Conservation (phyloP, 768 basidiomycete species). For the Russula foetens region DNA sequence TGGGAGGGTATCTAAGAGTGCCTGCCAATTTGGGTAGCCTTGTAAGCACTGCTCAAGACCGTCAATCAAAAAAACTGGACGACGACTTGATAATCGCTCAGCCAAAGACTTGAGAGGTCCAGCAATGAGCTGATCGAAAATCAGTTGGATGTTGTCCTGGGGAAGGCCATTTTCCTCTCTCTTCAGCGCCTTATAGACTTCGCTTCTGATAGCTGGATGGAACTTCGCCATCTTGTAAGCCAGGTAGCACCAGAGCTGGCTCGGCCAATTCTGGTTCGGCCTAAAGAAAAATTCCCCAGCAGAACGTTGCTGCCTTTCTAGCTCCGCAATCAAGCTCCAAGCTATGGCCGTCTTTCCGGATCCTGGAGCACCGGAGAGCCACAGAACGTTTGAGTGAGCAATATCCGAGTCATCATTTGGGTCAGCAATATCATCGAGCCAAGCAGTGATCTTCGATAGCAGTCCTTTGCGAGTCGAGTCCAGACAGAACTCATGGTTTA, state of each 20-base stretch:
- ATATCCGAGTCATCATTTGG: constrained; percentile 12
- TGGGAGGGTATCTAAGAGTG: not conserved
- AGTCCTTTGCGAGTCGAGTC: not conserved
- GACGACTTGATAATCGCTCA: not conserved
- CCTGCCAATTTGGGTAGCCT: not conserved
- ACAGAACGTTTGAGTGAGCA: constrained; percentile 5
- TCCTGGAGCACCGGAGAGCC: constrained; percentile 16
- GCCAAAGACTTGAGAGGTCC: not conserved
- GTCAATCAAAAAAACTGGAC: constrained; percentile 10
- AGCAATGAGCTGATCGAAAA: not conserved
- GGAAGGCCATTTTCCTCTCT: not conserved
- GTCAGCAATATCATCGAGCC: constrained; percentile 1
- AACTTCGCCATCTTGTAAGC: constrained; percentile 15
- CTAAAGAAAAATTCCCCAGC: constrained; percentile 5
- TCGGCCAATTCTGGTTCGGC: not conserved
- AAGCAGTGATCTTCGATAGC: not conserved
- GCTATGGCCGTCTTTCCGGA: constrained; percentile 14
- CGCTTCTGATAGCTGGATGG: constrained; percentile 7
- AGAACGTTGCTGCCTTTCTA: constrained; percentile 7
- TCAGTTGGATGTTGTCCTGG: not conserved
- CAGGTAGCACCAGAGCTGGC: constrained; percentile 1
- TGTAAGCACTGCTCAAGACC: constrained; percentile 9
- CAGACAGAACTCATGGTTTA: not conserved
- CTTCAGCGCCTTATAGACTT: not conserved
- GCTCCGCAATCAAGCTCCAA: constrained; percentile 9